Conservation (phyloP, 495 filamentous ascomycete genomes). For the Podospora fimiseda region DNA sequence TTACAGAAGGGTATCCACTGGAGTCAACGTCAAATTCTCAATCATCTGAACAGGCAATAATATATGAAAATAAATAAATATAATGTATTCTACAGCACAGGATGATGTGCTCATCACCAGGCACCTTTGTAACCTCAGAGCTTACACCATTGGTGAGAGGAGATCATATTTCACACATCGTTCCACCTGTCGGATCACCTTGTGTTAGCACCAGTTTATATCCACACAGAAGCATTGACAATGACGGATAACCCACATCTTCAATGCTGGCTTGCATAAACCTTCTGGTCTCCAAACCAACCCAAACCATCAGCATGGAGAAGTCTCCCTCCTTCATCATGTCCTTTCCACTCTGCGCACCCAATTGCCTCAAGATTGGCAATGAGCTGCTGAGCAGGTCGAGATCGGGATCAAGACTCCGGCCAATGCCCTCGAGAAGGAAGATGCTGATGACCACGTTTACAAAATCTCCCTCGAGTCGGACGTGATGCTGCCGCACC, state of each 20-base stretch:
- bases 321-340: conserved; percentile 69
- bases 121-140: no score
- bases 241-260: conserved; percentile 52
- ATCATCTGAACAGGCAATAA: background rate
- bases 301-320: conserved; percentile 92
- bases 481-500: conserved; percentile 89
- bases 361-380: conserved; percentile 84
- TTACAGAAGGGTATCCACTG: conserved; percentile 1
- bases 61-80: no score
- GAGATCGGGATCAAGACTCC: conserved; percentile 75
- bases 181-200: conserved; percentile 51
- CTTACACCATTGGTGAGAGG: conserved; percentile 71
- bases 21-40: no score
- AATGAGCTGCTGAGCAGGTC: conserved; percentile 84
- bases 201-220: no score
- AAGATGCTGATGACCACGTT: conserved; percentile 96
- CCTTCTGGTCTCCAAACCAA: conserved; percentile 80
- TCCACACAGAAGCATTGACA: background rate
- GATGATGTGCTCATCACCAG: no score
- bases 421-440: conserved; percentile 88
- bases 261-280: conserved; percentile 85
- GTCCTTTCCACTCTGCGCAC: conserved; percentile 64
- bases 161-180: conserved; percentile 78
- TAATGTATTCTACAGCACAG: no score
- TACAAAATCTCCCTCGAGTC: conserved; percentile 95